Evolutionary conservation across 495 filamentous ascomycete species (phyloP).

Genomic region (Aspergillus avenaceus): DNA sequence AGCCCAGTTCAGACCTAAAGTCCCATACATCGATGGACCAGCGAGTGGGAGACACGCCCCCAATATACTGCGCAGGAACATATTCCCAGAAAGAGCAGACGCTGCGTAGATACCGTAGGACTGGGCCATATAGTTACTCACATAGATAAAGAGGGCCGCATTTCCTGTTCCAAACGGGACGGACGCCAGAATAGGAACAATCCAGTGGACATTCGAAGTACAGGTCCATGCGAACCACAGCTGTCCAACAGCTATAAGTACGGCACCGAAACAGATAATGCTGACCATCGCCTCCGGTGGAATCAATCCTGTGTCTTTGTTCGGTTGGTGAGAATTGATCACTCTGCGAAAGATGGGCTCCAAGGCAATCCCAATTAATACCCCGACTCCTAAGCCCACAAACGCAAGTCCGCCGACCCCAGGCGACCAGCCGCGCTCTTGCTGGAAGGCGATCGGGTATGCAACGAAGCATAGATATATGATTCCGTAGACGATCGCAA

Average conservation of each 20-base stretch:
- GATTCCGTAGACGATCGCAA: slow-evolving; percentile 60
- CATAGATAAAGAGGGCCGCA: slow-evolving; percentile 68
- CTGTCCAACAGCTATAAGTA: slow-evolving; percentile 64
- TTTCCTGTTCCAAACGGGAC: slow-evolving; percentile 74
- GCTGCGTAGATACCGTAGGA: slow-evolving; percentile 74
- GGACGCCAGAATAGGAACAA: slow-evolving; percentile 67
- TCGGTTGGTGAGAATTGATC: slow-evolving; percentile 61
- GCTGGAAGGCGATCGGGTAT: slow-evolving; percentile 69
- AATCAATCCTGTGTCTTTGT: slow-evolving; percentile 58
- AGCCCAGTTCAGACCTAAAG: slow-evolving; percentile 69
- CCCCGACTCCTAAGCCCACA: slow-evolving; percentile 67
- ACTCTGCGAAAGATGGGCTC: slow-evolving; percentile 65
- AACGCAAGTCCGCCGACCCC: slow-evolving; percentile 67
- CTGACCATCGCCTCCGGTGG: slow-evolving; percentile 71
- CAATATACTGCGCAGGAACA: slow-evolving; percentile 55
- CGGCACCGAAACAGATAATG: slow-evolving; percentile 60
- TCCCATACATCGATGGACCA: slow-evolving; percentile 64
- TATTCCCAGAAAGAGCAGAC: slow-evolving; percentile 69
- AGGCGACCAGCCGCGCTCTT: slow-evolving; percentile 63
- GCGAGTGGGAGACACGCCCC: slow-evolving; percentile 71
- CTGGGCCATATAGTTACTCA: slow-evolving; percentile 67
- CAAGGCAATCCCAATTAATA: slow-evolving; percentile 53
- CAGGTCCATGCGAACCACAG: slow-evolving; percentile 78
- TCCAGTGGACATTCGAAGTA: slow-evolving; percentile 66
- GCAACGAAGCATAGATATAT: slow-evolving; percentile 83